phyloP scores from a whole-genome alignment of 371 early-diverging fungal genomes.

The Gilbertella persicaria region DNA sequence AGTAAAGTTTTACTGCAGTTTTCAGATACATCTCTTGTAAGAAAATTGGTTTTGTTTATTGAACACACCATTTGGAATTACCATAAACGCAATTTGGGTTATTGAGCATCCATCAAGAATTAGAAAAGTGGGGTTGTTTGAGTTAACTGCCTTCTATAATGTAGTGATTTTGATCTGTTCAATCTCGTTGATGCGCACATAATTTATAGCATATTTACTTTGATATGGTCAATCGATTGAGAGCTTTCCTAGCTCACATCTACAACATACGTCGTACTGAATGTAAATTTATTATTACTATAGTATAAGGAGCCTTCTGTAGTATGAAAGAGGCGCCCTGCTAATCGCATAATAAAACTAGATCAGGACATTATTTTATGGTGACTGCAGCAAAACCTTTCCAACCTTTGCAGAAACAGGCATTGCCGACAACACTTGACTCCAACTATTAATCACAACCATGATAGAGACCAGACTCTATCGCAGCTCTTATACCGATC shows the following conservation, averaged over 20 bases:
- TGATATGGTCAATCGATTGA: not conserved
- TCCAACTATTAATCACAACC: conserved; percentile 1
- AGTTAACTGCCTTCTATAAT: not conserved
- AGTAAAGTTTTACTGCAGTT: too few species aligned
- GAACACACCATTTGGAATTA: conserved; percentile 1
- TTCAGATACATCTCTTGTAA: too few species aligned
- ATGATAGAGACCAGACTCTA: conserved; percentile 1
- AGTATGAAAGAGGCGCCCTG: not conserved
- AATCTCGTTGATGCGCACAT: not conserved
- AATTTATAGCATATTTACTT: not conserved
- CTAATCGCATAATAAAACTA: conserved; percentile 1
- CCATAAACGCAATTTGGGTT: not conserved
- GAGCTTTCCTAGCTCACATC: not conserved
- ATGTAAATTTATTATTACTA: not conserved
- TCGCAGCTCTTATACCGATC: conserved; percentile 3
- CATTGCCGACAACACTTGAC: not conserved
- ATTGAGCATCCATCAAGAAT: not conserved
- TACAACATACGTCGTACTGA: too few species aligned
- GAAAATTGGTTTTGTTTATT: conserved; percentile 2
- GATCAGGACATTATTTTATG: not conserved
- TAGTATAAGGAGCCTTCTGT: conserved; percentile 1
- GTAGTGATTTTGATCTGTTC: not conserved
- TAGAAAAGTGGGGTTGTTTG: not conserved
- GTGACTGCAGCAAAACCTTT: conserved; percentile 1
- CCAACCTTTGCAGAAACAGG: conserved; percentile 1